Evolutionary conservation across 176 grass and related monocot species (phyloP).

Genomic region (Ensete glaucum): DNA sequence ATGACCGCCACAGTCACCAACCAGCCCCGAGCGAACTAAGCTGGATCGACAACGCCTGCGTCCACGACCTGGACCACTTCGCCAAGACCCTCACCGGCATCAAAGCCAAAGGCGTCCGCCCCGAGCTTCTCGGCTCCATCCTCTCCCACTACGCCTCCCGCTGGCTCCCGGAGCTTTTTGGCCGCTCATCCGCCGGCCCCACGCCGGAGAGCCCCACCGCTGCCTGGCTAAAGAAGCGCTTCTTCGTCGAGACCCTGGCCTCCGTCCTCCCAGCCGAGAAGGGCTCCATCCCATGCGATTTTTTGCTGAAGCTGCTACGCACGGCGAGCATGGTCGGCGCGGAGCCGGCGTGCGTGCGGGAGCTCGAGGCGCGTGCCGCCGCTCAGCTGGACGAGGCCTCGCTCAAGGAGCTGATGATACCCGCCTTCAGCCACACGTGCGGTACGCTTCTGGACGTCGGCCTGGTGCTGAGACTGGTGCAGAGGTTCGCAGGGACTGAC

Average conservation of each 20-base stretch:
- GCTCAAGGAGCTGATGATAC: constrained; percentile 82
- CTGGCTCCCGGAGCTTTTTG: constrained; percentile 79
- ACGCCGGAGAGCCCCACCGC: constrained; percentile 73
- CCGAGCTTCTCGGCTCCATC: constrained; percentile 67
- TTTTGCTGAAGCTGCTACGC: constrained; percentile 64
- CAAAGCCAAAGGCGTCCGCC: constrained; percentile 48
- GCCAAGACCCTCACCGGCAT: constrained; percentile 61
- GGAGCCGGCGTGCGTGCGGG: constrained; percentile 42
- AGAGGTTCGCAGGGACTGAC: constrained; percentile 32
- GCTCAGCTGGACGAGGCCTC: constrained; percentile 62
- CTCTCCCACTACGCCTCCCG: constrained; percentile 82
- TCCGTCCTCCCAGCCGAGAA: constrained; percentile 52
- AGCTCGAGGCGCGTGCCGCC: constrained; percentile 65
- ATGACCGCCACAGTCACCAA: background rate
- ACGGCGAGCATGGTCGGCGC: constrained; percentile 83
- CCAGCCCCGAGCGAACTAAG: background rate
- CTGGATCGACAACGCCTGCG: constrained; percentile 39
- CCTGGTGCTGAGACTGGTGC: constrained; percentile 64
- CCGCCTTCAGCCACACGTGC: constrained; percentile 58
- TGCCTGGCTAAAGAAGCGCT: constrained; percentile 73
- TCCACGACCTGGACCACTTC: constrained; percentile 71
- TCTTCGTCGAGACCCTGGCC: constrained; percentile 81
- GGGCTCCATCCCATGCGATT: constrained; percentile 51
- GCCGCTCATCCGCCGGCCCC: constrained; percentile 24
- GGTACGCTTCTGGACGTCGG: constrained; percentile 77